Evolutionary conservation across 2,329 filamentous ascomycete species (phyloP).

Genomic region (Talaromyces albobiverticillius): DNA sequence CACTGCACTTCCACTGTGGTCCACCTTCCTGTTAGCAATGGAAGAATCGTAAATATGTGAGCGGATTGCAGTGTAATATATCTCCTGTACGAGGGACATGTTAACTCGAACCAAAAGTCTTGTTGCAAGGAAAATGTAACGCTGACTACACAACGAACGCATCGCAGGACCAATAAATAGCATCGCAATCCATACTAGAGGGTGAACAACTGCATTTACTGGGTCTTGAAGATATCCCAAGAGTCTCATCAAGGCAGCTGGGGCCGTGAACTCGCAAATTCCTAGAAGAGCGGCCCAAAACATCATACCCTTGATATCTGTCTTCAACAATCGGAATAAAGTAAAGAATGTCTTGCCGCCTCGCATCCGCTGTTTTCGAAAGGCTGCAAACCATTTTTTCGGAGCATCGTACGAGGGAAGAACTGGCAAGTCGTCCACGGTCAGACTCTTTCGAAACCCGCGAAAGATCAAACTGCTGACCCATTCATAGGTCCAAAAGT

Average conservation of each 20-base stretch:
- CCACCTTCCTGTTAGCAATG: slow-evolving; percentile 9
- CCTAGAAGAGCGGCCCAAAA: slow-evolving; percentile 23
- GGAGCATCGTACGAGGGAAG: slow-evolving; percentile 31
- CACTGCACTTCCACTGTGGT: slow-evolving; percentile 14
- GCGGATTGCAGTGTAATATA: slow-evolving; percentile 55
- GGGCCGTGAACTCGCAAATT: slow-evolving; percentile 49
- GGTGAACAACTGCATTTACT: slow-evolving; percentile 43
- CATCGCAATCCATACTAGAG: slow-evolving; percentile 54
- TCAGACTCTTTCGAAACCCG: slow-evolving; percentile 27
- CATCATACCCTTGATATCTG: slow-evolving; percentile 26
- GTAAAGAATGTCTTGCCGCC: slow-evolving; percentile 28
- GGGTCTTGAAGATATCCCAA: slow-evolving; percentile 52
- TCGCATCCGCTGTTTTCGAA: slow-evolving; percentile 23
- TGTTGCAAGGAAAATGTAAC: slow-evolving; percentile 58
- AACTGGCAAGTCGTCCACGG: slow-evolving; percentile 30
- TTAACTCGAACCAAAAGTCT: slow-evolving; percentile 57
- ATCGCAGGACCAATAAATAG: slow-evolving; percentile 52
- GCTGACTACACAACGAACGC: slow-evolving; percentile 53
- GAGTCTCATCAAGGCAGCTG: slow-evolving; percentile 54
- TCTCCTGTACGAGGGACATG: slow-evolving; percentile 56
- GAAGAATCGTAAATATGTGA: slow-evolving; percentile 54
- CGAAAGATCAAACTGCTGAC: slow-evolving; percentile 29
- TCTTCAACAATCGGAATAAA: slow-evolving; percentile 23
- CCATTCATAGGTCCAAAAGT: slow-evolving; percentile 34
- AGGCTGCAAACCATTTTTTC: slow-evolving; percentile 23